Conservation (phyloP, 2,329 filamentous ascomycete genomes). For the Aureobasidium namibiae region DNA sequence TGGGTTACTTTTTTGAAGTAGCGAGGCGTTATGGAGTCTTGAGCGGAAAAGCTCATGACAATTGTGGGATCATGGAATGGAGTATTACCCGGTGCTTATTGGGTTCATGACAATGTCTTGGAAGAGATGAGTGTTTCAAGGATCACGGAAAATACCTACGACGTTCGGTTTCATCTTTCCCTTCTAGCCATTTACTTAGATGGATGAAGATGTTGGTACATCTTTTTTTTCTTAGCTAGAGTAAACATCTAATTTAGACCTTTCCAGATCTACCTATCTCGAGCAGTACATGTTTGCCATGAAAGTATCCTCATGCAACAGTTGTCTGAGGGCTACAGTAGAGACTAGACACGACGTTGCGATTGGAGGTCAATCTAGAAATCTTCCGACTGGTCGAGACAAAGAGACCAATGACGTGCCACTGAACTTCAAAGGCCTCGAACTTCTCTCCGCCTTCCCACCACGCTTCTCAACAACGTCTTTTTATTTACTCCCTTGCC, state of each 20-base stretch:
- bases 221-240: neutral
- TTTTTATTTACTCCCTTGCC: neutral
- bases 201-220: neutral
- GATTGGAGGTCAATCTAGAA: neutral
- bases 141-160: neutral
- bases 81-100: neutral
- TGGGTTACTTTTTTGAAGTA: neutral
- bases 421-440: neutral
- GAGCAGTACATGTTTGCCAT: neutral
- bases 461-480: neutral
- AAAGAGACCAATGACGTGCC: neutral
- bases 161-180: neutral
- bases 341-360: neutral
- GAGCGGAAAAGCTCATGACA: neutral
- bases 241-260: neutral
- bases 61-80: neutral
- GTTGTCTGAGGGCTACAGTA: neutral
- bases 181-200: neutral
- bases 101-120: neutral
- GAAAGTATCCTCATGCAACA: too few relatives aligned
- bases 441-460: neutral
- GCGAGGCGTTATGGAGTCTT: constrained; percentile 1
- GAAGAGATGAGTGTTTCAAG: neutral
- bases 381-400: neutral
- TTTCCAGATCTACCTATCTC: too few relatives aligned